Conservation (phyloP, 495 filamentous ascomycete species). For the Tuber melanosporum region DNA sequence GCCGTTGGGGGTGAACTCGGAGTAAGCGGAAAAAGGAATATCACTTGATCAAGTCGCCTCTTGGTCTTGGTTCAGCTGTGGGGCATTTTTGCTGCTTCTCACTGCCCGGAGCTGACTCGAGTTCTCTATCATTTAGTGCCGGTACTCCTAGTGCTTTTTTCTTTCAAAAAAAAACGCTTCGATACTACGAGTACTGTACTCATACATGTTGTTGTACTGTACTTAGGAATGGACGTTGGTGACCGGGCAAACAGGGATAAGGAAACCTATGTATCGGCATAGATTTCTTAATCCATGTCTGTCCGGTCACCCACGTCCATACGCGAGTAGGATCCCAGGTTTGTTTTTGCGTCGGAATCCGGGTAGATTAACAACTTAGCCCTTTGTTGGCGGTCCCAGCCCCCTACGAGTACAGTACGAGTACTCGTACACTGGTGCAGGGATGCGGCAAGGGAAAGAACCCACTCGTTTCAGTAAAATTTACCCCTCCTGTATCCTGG, state of each 20-base stretch:
- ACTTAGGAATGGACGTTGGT: too few relatives aligned
- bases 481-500: too few relatives aligned
- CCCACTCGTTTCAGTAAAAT: not conserved
- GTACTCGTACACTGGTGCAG: not conserved
- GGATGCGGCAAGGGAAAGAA: not conserved
- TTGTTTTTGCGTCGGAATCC: not conserved
- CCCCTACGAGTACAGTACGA: too few relatives aligned
- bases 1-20: not conserved
- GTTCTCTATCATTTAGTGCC: not conserved
- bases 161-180: too few relatives aligned
- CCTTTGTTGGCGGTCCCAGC: not conserved
- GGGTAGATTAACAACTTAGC: not conserved
- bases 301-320: too few relatives aligned
- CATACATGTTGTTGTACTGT: not conserved
- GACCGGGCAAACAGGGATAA: too few relatives aligned
- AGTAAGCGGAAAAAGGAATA: not conserved
- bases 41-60: not conserved
- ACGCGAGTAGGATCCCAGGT: not conserved
- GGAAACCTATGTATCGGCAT: too few relatives aligned
- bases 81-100: not conserved
- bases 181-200: too few relatives aligned
- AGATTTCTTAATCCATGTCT: too few relatives aligned
- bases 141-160: too few relatives aligned
- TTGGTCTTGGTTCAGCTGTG: not conserved
- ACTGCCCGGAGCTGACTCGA: not conserved